phyloP scores from a whole-genome alignment of 805 yeast genomes.

The Metschnikowia cubensis region DNA sequence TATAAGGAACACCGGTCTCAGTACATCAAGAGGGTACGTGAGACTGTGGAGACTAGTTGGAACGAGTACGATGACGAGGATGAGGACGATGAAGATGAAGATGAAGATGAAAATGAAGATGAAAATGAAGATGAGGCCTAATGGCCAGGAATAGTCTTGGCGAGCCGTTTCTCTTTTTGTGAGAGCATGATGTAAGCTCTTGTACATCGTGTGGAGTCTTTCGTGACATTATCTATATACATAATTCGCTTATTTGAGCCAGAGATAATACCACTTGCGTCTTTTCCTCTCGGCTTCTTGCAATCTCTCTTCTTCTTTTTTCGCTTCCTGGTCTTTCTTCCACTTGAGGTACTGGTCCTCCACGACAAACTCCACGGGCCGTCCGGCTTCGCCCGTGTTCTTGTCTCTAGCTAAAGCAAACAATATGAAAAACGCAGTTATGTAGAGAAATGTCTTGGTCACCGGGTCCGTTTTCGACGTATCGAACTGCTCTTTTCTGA shows the following conservation, averaged over 20 bases:
- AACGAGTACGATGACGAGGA: constrained; percentile 68
- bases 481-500: constrained; percentile 45
- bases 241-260: constrained; percentile 34
- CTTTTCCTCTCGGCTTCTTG: constrained; percentile 14
- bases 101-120: no score
- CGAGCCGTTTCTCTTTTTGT: neutral
- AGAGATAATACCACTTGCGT: constrained; percentile 50
- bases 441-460: constrained; percentile 50
- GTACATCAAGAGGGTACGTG: constrained; percentile 85
- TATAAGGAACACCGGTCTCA: constrained; percentile 94
- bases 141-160: neutral
- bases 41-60: constrained; percentile 95
- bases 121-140: neutral
- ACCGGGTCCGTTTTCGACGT: constrained; percentile 52
- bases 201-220: neutral
- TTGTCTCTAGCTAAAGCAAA: constrained; percentile 57
- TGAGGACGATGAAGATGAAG: constrained; percentile 30
- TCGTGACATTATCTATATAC: neutral
- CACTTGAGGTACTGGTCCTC: constrained; percentile 33
- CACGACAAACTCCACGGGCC: constrained; percentile 37
- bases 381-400: constrained; percentile 41
- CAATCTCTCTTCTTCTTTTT: constrained; percentile 16
- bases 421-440: constrained; percentile 44
- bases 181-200: neutral
- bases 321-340: constrained; percentile 17